A percentile compares a stretch with the other conserved stretches of the same genome.
Conservation (phyloP, 805 yeast genomes). For the Candida michaelii region DNA sequence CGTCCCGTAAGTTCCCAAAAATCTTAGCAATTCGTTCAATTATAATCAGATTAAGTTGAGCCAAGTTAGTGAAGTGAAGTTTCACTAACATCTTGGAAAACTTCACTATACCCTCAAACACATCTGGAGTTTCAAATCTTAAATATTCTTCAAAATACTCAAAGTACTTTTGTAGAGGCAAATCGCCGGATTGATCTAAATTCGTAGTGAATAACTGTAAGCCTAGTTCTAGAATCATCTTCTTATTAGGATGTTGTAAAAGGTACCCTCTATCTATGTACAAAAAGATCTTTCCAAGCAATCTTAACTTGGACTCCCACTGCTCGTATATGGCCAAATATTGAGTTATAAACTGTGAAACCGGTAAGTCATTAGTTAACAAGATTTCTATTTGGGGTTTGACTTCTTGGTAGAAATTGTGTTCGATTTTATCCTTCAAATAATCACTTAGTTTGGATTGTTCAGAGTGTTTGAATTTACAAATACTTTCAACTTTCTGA, state of each 20-base stretch:
- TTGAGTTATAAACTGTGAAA: constrained; percentile 6
- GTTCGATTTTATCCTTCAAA: constrained; percentile 20
- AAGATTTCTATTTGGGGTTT: constrained; percentile 10
- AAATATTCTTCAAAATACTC: constrained; percentile 11
- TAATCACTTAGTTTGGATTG: constrained; percentile 27
- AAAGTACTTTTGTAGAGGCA: constrained; percentile 14
- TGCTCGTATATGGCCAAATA: constrained; percentile 17
- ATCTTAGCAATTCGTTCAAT: constrained; percentile 14
- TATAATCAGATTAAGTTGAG: constrained; percentile 16
- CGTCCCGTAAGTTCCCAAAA: constrained; percentile 17
- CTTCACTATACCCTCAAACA: constrained; percentile 8
- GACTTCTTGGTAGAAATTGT: constrained; percentile 14
- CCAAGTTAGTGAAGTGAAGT: constrained; percentile 19
- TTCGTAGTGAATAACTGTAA: constrained; percentile 19
- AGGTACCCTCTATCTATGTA: constrained; percentile 38
- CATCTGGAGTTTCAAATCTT: background rate
- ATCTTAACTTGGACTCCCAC: constrained; percentile 26
- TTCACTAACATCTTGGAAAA: constrained; percentile 21
- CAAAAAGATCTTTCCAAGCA: constrained; percentile 31
- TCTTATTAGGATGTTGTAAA: constrained; percentile 29
- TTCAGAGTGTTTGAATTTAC: constrained; percentile 32
- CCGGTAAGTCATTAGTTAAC: constrained; percentile 5
- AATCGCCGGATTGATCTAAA: constrained; percentile 10
- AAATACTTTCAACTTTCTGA: constrained; percentile 30
- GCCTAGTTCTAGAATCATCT: constrained; percentile 27